phyloP scores from a whole-genome alignment of 2,329 filamentous ascomycete species.

The Salinomyces thailandicus region DNA sequence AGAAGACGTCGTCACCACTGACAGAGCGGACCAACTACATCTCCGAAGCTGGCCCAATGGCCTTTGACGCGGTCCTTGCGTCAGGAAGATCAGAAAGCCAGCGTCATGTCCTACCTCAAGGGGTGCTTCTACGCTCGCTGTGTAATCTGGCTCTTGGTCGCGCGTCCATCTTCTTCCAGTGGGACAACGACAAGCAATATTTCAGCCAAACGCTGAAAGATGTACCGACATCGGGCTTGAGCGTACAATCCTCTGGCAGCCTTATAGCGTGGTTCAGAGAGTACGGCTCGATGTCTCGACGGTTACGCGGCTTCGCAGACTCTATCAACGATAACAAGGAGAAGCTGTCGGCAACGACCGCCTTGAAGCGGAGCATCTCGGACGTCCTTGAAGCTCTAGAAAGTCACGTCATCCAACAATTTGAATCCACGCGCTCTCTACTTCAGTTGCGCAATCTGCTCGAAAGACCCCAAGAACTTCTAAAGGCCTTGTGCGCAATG shows the following conservation, averaged over 20 bases:
- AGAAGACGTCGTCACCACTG: conserved; percentile 17
- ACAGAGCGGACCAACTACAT: conserved; percentile 44
- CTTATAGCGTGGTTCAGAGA: not conserved
- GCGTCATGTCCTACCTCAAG: conserved; percentile 29
- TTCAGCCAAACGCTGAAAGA: conserved; percentile 42
- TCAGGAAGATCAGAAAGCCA: conserved; percentile 31
- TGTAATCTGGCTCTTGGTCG: conserved; percentile 59
- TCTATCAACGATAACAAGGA: not conserved
- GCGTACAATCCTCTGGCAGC: not conserved
- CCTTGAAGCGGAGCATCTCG: not conserved
- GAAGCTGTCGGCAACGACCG: not conserved
- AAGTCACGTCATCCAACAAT: not conserved
- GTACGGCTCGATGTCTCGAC: not conserved
- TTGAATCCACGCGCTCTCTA: not conserved
- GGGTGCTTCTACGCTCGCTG: conserved; percentile 41
- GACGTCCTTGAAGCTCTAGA: not conserved
- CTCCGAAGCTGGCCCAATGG: conserved; percentile 55
- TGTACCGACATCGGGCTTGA: conserved; percentile 42
- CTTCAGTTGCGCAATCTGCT: not conserved
- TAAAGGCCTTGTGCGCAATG: not conserved
- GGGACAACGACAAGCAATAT: conserved; percentile 40
- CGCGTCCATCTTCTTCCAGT: conserved; percentile 60
- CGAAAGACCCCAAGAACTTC: not conserved
- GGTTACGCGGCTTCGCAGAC: not conserved
- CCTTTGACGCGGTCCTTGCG: conserved; percentile 55